Evolutionary conservation across 257 asterid species (phyloP), one percentile per base, ranked within the genome.

Genomic region (Ophiorrhiza pumila): DNA sequence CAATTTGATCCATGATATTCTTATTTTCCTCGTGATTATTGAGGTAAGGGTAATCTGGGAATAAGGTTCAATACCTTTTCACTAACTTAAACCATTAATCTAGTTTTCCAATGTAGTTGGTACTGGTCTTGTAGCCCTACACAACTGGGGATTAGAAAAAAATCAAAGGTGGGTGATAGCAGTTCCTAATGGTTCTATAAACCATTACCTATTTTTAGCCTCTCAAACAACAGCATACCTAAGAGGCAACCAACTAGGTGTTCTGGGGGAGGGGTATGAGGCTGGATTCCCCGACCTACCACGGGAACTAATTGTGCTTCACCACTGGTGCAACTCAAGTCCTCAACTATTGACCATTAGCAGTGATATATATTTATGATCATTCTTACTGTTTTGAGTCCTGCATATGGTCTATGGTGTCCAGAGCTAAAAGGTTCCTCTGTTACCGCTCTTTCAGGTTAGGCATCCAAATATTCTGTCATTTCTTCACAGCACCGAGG

Each of bases 401-500:
- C 32, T 60, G 55, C 0, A 49, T 37, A 7, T n/a, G n/a, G n/a
- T n/a, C n/a, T n/a, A n/a, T n/a, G n/a, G n/a, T n/a, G n/a, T n/a
- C n/a, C n/a, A n/a, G n/a, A n/a, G n/a, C n/a, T 49, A 53, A 45
- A 49, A 53, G 46, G 35, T 68, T 41, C 83, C 43, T 72, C 39
- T 10, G 52, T 41, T 71, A 58, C 50, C 71, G 72, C 72, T 75
- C 77, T 79, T 87, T 73, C 98, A 94, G 99, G 99, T 91, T 78
- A 88, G 99, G 76, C 99, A 94, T 85, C 99, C 99, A 59, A 94
- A 94, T 86, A 94, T 94, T 77, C 76, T 94, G 82, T 94, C 98
- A 74, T 94, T 94, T 84, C 84, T 94, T 78, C 93, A 91, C 88
- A 91, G 99, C 75, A 90, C 98, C 8, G 99, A 94, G 86, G 90